phyloP scores from a whole-genome alignment of 352 stramenopile species.

The Elongisporangium undulatum region DNA sequence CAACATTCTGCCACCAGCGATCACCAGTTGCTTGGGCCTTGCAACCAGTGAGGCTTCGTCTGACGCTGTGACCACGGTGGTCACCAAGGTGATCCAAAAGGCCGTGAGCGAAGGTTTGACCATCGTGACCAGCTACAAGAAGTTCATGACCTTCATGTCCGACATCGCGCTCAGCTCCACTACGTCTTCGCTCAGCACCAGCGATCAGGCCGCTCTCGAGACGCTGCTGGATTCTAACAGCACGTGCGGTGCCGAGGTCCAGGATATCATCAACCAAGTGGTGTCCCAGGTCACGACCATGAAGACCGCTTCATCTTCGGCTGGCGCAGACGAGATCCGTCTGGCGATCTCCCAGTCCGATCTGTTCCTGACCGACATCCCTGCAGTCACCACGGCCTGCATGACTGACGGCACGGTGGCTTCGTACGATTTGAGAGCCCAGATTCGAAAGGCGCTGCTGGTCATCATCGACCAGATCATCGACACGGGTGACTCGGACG shows the following conservation, averaged over 20 bases:
- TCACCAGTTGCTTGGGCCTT: conserved; percentile 37
- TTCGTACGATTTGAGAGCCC: neutral
- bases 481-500: conserved; percentile 18
- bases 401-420: neutral
- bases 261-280: conserved; percentile 11
- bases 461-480: conserved; percentile 28
- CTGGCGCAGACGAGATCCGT: conserved; percentile 18
- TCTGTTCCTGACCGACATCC: conserved; percentile 30
- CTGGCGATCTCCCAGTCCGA: conserved; percentile 29
- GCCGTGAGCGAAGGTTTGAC: neutral
- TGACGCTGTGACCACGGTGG: neutral
- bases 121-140: neutral
- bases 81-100: neutral
- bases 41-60: neutral
- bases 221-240: conserved; percentile 22
- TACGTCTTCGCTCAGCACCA: conserved; percentile 2
- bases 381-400: conserved; percentile 8
- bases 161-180: neutral
- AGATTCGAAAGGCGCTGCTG: conserved; percentile 20
- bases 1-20: conserved; percentile 44
- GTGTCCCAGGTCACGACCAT: conserved; percentile 20
- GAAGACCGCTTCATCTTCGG: neutral
- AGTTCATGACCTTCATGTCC: neutral
- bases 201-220: conserved; percentile 11
- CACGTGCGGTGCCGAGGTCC: conserved; percentile 23